Evolutionary conservation across 2,329 filamentous ascomycete species (phyloP), one percentile per base, ranked within the genome.

Genomic region (Hymenoscyphus linearis): DNA sequence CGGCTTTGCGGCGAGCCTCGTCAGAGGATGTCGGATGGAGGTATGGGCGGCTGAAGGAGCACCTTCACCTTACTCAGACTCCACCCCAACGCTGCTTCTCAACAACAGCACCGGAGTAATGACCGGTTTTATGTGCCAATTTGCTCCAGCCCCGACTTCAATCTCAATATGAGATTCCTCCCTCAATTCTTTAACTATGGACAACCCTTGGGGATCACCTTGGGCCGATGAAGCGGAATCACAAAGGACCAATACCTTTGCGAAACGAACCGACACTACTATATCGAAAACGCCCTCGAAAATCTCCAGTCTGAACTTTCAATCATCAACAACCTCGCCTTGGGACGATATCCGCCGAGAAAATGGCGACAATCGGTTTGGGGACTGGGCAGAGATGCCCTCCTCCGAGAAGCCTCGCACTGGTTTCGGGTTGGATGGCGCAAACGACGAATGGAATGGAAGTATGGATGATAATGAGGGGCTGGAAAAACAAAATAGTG

Each of bases 171-270:
- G 70, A 71, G 63, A 69, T 65, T 52, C 58, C 60, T 36, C 60
- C 60, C 61, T 60, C 60, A 60, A 59, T 61, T 55, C 57, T 66
- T 67, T 67, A 64, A 68, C 65, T 66, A 75, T 74, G 72, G 72
- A 74, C 67, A 73, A 75, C 65, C 70, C 72, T 61, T 75, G 74
- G 74, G 72, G 72, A 65, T 75, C 73, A 59, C 74, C 74, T 34
- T 75, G 74, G 74, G 74, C 73, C 66, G 73, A 74, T 60, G 71
- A 73, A 64, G 50, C 61, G 55, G 62, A 67, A 62, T 55, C 60
- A 35, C 58, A 61, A 47, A 57, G 58, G 13, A 57, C 66, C 53
- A 60, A 58, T 52, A 62, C 57, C 54, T 52, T 60, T 52, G 47
- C 58, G 40, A 57, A 63, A 58, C 58, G 58, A 40, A 27, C 56